Evolutionary conservation across 306 rosid genomes (phyloP), one percentile per base, ranked within the genome.

Genomic region (Fragaria nilgerrensis): DNA sequence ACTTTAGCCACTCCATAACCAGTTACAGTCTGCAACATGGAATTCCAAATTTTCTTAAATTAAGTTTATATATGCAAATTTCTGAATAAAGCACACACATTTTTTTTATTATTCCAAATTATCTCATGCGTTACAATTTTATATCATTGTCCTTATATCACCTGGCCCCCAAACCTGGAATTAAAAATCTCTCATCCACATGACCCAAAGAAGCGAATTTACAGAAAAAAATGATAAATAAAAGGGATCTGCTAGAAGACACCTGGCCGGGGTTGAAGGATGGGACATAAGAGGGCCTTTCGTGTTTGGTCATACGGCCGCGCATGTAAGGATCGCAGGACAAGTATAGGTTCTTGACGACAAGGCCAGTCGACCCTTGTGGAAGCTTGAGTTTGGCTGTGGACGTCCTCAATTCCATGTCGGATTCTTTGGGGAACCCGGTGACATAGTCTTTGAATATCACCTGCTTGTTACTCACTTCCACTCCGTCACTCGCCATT

Each of bases 1-100:
- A 89, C 89, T 79, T 82, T 81, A 9, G 85, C 83, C 37, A 89
- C 92, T 69, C 92, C 90, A 52, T 15, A 23, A 48, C 92, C 92
- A n/a, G 3, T 43, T 12, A 88, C 62, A 6, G 82, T 82, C 92
- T 88, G 75, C 72, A 75, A 22, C 25, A 72, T n/a, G n/a, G n/a
- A n/a, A n/a, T 32, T 32, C 34, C 65, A 56, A 20, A 58, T 20
- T 23, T 0, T 23, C 15, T 2, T 0, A 23, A 9, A 11, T 56
- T n/a, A n/a, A 7, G 7, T 48, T 7, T 48, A 14, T 5, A 49
- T 17, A 49, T n/a, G 55, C 9, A 50, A 50, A 50, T 50, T 23
- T 5, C 2, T 17, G 58, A 50, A 17, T 17, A 50, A 50, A 50
- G 22, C 20, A 50, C 22, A 17, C 23, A 2, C 34, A 32, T 32